phyloP scores from a whole-genome alignment of 2,329 filamentous ascomycete genomes.

The Kalaharituber pfeilii region DNA sequence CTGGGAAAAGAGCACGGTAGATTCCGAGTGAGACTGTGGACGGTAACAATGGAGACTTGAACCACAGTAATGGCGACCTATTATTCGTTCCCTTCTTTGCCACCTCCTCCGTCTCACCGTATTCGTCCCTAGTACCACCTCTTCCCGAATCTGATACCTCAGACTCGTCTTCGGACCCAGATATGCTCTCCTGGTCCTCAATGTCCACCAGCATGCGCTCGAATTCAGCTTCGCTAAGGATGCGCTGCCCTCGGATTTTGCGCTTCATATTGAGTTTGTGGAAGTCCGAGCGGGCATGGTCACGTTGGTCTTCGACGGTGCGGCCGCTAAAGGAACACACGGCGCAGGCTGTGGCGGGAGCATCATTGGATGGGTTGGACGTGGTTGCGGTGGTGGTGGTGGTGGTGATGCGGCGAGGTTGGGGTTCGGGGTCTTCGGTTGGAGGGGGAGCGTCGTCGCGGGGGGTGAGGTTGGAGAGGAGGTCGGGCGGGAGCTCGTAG shows the following conservation, averaged over 20 bases:
- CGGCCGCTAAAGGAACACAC: slow-evolving; percentile 59
- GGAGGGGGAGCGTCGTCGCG: slow-evolving; percentile 33
- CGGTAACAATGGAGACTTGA: slow-evolving; percentile 57
- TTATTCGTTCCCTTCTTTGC: slow-evolving; percentile 34
- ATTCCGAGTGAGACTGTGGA: slow-evolving; percentile 66
- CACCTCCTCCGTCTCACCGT: slow-evolving; percentile 28
- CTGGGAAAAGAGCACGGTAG: slow-evolving; percentile 58
- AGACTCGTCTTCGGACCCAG: slow-evolving; percentile 42
- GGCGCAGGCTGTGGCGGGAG: slow-evolving; percentile 53
- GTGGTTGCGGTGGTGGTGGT: slow-evolving; percentile 14
- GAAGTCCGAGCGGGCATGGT: slow-evolving; percentile 74
- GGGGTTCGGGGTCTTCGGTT: slow-evolving; percentile 20
- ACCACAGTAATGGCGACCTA: slow-evolving; percentile 69
- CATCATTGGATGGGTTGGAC: slow-evolving; percentile 20
- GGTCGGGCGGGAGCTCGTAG: slow-evolving; percentile 62
- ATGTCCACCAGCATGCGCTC: slow-evolving; percentile 55
- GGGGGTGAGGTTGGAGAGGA: slow-evolving; percentile 49
- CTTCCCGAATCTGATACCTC: slow-evolving; percentile 42
- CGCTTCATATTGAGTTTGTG: slow-evolving; percentile 92
- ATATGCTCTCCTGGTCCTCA: slow-evolving; percentile 77
- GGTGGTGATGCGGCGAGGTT: slow-evolving; percentile 13
- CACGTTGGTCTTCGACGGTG: slow-evolving; percentile 61
- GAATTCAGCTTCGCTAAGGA: slow-evolving; percentile 68
- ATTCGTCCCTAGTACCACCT: slow-evolving; percentile 6
- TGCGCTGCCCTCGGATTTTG: slow-evolving; percentile 54